These are phyloP conservation scores for Haematococcus sp. DNA, from an alignment of 139 green algal species.

Conservation along the genomic window DNA sequence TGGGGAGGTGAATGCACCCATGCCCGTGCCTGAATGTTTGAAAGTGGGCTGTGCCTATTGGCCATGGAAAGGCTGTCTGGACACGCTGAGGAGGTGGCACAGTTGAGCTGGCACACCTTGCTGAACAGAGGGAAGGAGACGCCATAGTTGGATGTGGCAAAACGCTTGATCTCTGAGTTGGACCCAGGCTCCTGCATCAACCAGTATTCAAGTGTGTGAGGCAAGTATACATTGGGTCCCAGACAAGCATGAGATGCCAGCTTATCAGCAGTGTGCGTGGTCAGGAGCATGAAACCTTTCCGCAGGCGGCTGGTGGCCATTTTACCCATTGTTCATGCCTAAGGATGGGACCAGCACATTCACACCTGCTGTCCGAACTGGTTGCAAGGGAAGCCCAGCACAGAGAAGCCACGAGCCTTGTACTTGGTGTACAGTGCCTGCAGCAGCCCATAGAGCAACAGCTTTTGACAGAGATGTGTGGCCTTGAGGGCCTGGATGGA, in stretches of 20 bases:
- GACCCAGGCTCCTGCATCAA: slow-evolving; percentile 60
- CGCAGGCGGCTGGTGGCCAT: too few species aligned
- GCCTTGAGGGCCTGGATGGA: too few species aligned
- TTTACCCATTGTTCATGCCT: too few species aligned
- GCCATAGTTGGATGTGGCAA: slow-evolving; percentile 49
- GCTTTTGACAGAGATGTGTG: too few species aligned
- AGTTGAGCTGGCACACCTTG: slow-evolving; percentile 64
- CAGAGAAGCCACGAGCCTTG: slow-evolving; percentile 49
- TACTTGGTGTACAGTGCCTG: slow-evolving; percentile 66
- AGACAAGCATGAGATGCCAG: too few species aligned
- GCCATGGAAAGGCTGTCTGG: too few species aligned
- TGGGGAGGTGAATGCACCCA: not conserved
- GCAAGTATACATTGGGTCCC: too few species aligned
- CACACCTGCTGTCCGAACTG: slow-evolving; percentile 49
- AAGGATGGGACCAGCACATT: too few species aligned
- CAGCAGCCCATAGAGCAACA: slow-evolving; percentile 25
- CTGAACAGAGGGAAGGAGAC: slow-evolving; percentile 55
- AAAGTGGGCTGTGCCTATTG: not conserved
- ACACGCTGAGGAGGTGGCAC: too few species aligned
- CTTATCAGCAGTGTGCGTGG: too few species aligned
- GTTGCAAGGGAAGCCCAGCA: slow-evolving; percentile 73
- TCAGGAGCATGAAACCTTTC: too few species aligned
- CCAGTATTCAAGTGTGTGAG: too few species aligned
- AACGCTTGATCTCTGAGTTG: slow-evolving; percentile 71
- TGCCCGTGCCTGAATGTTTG: not conserved